These are phyloP conservation scores for Phytophthora cactorum DNA, from an alignment of 352 stramenopile genomes.

Conservation along the genomic window DNA sequence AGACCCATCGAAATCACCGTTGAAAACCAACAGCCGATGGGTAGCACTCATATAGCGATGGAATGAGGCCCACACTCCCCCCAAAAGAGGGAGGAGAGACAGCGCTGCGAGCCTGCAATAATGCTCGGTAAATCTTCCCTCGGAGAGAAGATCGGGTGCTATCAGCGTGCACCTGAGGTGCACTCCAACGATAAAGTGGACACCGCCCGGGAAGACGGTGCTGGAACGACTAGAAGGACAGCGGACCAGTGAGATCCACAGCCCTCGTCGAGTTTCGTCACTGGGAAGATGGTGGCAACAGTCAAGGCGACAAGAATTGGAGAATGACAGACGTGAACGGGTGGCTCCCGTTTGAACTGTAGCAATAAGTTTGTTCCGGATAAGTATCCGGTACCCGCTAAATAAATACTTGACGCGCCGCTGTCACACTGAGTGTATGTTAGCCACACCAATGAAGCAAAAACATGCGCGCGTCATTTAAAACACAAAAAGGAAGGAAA, in stretches of 20 bases:
- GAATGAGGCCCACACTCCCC: slow-evolving; percentile 57
- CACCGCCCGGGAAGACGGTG: slow-evolving; percentile 40
- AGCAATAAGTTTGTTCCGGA: background rate
- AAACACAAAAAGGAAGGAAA: background rate
- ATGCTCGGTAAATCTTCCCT: slow-evolving; percentile 39
- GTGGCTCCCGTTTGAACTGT: slow-evolving; percentile 4
- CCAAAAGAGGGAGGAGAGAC: slow-evolving; percentile 27
- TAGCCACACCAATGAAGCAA: background rate
- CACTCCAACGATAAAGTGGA: slow-evolving; percentile 55
- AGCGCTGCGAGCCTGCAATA: slow-evolving; percentile 39
- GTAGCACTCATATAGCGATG: slow-evolving; percentile 66
- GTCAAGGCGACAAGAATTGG: background rate
- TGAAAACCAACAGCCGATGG: slow-evolving; percentile 81
- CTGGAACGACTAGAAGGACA: slow-evolving; percentile 53
- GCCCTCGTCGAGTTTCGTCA: slow-evolving; percentile 43
- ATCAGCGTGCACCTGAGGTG: slow-evolving; percentile 78
- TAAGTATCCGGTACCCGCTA: background rate
- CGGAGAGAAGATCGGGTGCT: slow-evolving; percentile 78
- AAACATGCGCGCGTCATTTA: background rate
- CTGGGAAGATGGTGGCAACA: slow-evolving; percentile 32
- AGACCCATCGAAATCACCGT: slow-evolving; percentile 65
- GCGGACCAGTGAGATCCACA: slow-evolving; percentile 1
- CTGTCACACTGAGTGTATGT: background rate
- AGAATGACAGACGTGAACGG: background rate
- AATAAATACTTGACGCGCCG: background rate